A percentile compares a stretch with the other conserved stretches of the same genome.
phyloP scores from a whole-genome alignment of 495 filamentous ascomycete species.

The Aspergillus ellipticus region DNA sequence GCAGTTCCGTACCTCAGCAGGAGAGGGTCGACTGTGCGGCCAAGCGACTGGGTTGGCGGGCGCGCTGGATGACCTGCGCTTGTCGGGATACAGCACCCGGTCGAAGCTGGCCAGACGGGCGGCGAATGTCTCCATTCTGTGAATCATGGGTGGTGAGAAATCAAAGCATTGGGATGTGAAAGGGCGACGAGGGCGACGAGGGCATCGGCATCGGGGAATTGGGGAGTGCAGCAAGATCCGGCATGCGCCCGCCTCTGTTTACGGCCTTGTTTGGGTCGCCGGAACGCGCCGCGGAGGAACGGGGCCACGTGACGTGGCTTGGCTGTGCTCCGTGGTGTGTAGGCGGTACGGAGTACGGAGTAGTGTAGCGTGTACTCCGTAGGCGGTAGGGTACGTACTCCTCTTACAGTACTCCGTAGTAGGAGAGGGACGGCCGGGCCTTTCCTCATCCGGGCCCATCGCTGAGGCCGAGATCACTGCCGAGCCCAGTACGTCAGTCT shows the following conservation, averaged over 20 bases:
- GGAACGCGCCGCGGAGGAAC: constrained; percentile 27
- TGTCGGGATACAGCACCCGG: constrained; percentile 51
- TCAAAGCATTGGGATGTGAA: constrained; percentile 3
- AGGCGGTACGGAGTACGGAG: too few species aligned
- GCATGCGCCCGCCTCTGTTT: constrained; percentile 22
- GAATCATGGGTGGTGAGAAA: constrained; percentile 22
- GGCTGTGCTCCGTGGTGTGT: not conserved
- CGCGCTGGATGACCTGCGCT: constrained; percentile 64
- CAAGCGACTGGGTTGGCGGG: constrained; percentile 62
- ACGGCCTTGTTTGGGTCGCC: constrained; percentile 34
- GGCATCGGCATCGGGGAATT: not conserved
- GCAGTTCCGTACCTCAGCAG: constrained; percentile 56
- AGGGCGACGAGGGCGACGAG: too few species aligned
- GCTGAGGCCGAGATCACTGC: constrained; percentile 14
- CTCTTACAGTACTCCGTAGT: too few species aligned
- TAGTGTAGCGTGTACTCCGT: too few species aligned
- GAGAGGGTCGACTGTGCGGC: constrained; percentile 67
- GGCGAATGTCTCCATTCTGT: constrained; percentile 58
- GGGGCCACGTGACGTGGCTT: constrained; percentile 18
- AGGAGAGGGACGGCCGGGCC: too few species aligned
- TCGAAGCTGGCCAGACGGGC: constrained; percentile 76
- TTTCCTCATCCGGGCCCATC: constrained; percentile 2
- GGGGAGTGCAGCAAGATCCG: not conserved
- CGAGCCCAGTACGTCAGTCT: constrained; percentile 22
- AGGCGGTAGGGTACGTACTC: too few species aligned